Conservation (phyloP, 2,329 filamentous ascomycete genomes). For the Colletotrichum theobromicola region DNA sequence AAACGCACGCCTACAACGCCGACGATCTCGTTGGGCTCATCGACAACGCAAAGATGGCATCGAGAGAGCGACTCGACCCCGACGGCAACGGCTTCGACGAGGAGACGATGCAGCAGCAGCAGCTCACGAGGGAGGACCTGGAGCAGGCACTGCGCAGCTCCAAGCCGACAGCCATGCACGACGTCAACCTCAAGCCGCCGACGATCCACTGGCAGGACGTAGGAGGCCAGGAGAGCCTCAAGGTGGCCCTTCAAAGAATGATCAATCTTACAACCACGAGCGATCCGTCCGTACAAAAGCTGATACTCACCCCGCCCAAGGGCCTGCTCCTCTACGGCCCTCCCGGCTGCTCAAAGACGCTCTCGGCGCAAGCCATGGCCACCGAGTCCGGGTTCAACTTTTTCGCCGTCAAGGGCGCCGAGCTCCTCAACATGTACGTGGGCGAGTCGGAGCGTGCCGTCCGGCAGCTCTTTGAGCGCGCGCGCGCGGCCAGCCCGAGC, state of each 20-base stretch:
- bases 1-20: slow-evolving; percentile 87
- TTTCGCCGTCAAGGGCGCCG: slow-evolving; percentile 90
- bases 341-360: slow-evolving; percentile 92
- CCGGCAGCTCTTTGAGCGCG: slow-evolving; percentile 84
- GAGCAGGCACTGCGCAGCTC: slow-evolving; percentile 70
- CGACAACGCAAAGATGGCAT: slow-evolving; percentile 31
- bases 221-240: slow-evolving; percentile 81
- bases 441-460: slow-evolving; percentile 90
- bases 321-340: slow-evolving; percentile 90
- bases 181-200: slow-evolving; percentile 87
- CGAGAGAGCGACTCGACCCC: slow-evolving; percentile 36
- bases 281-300: slow-evolving; percentile 34
- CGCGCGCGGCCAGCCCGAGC: slow-evolving; percentile 79
- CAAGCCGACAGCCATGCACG: slow-evolving; percentile 85
- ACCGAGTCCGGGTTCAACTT: slow-evolving; percentile 93
- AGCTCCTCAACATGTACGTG: slow-evolving; percentile 96
- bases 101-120: slow-evolving; percentile 23
- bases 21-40: slow-evolving; percentile 75
- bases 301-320: slow-evolving; percentile 68
- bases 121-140: slow-evolving; percentile 56
- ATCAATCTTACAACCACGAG: slow-evolving; percentile 43
- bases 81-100: slow-evolving; percentile 25
- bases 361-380: slow-evolving; percentile 88
- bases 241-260: slow-evolving; percentile 61
- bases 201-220: slow-evolving; percentile 88